These are phyloP conservation scores for Aquilaria yunnanensis DNA, from an alignment of 345 rosid genomes.

Conservation along the genomic window DNA sequence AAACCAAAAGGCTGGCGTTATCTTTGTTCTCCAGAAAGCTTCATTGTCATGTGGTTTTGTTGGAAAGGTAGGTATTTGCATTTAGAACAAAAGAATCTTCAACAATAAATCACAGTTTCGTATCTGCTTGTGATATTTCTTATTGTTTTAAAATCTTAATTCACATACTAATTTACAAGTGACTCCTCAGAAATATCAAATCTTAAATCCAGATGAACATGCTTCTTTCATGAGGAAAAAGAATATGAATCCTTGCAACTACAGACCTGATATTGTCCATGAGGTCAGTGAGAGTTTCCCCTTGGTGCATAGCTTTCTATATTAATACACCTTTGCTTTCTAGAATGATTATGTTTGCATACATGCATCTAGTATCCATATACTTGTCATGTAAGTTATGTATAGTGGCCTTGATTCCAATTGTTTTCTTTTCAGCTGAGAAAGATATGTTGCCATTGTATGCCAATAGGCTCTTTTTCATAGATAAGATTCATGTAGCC, in stretches of 20 bases:
- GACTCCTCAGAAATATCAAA: constrained; percentile 8
- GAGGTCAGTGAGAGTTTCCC: constrained; percentile 10
- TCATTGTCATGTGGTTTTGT: constrained; percentile 17
- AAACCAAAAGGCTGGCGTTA: constrained; percentile 8
- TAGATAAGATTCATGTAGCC: too few species aligned
- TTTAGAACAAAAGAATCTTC: not conserved
- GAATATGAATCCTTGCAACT: constrained; percentile 14
- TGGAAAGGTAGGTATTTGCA: constrained; percentile 12
- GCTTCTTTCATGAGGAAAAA: constrained; percentile 12
- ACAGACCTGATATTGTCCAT: constrained; percentile 19
- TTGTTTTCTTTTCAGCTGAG: too few species aligned
- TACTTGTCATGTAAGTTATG: too few species aligned
- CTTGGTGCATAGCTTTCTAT: not conserved
- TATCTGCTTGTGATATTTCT: too few species aligned
- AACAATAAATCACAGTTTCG: not conserved
- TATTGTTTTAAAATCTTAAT: too few species aligned
- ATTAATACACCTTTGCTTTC: too few species aligned
- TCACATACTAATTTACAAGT: too few species aligned
- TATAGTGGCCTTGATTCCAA: too few species aligned
- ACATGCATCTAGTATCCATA: too few species aligned
- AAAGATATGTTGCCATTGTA: too few species aligned
- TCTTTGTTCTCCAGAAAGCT: constrained; percentile 19
- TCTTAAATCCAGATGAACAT: constrained; percentile 15
- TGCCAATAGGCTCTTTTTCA: too few species aligned
- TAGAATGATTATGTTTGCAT: too few species aligned